Evolutionary conservation across 345 rosid species (phyloP), one percentile per base, ranked within the genome.

Genomic region (Brassica cretica): DNA sequence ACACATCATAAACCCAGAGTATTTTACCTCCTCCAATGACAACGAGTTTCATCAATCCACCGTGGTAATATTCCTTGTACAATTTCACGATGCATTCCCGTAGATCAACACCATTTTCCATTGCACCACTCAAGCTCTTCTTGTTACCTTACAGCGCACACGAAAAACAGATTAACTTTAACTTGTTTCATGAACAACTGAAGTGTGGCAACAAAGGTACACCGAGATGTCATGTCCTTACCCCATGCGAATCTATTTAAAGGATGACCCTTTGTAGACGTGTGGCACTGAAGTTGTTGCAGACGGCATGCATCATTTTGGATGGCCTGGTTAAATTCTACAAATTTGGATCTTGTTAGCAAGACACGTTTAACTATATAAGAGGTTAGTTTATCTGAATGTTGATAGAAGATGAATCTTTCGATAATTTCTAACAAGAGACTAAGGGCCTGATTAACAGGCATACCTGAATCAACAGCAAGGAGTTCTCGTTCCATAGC

Each of bases 401-500:
- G 71, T 27, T 27, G 44, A 70, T 2, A 27, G 61, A 61, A 21
- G 37, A 75, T n/a, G 51, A 15, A 60, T 49, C 12, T 73, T 60
- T 69, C 5, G 32, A 32, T 53, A 7, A n/a, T 60, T 41, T 70
- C 37, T 10, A 73, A 66, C 33, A 72, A 69, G 6, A 41, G 5
- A 56, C 9, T 60, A 73, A 59, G 55, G 53, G 37, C 29, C 59
- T 46, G 71, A 70, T 62, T 39, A 10, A 71, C 51, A 76, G 24
- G 74, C 58, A 61, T 65, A 93, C 99, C 99, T 84, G 99, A 95
- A 85, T 95, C 99, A 39, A 95, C 92, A 63, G 99, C 96, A 84
- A 95, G 97, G 41, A 93, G 88, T 83, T 95, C 99, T 56, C 99
- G 84, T 72, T 95, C 96, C 99, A 95, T 93, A 7, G 99, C 96